Conservation (phyloP, 306 rosid species). For the Senna siamea region DNA sequence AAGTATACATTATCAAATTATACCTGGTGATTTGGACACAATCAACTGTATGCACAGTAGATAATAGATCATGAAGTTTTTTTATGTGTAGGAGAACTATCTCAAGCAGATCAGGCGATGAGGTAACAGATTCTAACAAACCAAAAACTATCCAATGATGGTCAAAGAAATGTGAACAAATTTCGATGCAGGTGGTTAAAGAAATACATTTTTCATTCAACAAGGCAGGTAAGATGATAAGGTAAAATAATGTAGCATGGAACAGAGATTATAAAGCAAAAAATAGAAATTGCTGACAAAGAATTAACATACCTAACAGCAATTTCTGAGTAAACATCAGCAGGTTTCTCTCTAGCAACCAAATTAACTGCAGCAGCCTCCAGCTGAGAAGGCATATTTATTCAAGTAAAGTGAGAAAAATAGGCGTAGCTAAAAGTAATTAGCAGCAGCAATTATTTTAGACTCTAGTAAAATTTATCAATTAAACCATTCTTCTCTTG, state of each 20-base stretch:
- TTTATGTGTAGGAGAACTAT: slow-evolving; percentile 16
- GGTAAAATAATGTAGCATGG: slow-evolving; percentile 10
- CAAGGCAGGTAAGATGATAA: neutral
- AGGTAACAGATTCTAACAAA: slow-evolving; percentile 7
- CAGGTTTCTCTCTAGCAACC: slow-evolving; percentile 75
- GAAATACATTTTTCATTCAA: slow-evolving; percentile 15
- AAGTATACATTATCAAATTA: slow-evolving; percentile 28
- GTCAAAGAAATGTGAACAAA: slow-evolving; percentile 15
- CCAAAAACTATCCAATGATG: neutral
- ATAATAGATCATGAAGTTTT: slow-evolving; percentile 19
- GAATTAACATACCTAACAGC: slow-evolving; percentile 63
- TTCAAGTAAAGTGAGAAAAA: slow-evolving; percentile 37
- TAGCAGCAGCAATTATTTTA: slow-evolving; percentile 20
- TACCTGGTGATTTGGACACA: slow-evolving; percentile 15
- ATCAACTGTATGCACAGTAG: slow-evolving; percentile 1
- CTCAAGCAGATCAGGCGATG: neutral
- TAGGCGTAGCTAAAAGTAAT: slow-evolving; percentile 31
- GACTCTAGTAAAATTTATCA: neutral
- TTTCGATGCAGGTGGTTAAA: slow-evolving; percentile 15
- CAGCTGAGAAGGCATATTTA: slow-evolving; percentile 51
- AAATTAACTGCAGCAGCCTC: slow-evolving; percentile 95
- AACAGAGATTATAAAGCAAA: neutral
- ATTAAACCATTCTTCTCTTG: neutral
- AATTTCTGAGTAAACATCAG: slow-evolving; percentile 89
- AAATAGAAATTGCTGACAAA: neutral